A percentile compares a stretch with the other conserved stretches of the same genome.
Evolutionary conservation across 1,284 basidiomycete genomes (phyloP).

Genomic region (Bjerkandera adusta): DNA sequence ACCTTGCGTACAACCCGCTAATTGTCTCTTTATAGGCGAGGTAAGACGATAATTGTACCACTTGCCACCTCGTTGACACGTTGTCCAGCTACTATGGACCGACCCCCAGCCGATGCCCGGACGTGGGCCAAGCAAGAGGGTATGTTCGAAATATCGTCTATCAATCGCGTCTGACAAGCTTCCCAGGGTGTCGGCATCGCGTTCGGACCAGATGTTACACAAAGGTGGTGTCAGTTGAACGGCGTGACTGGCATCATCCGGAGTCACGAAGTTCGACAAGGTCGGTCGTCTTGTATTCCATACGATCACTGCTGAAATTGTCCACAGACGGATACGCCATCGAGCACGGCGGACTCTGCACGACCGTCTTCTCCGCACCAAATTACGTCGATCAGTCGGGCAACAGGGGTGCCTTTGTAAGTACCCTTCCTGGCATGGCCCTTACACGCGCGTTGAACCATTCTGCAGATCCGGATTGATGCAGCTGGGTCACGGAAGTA

Average conservation of each 20-base stretch:
- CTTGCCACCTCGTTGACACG: not conserved
- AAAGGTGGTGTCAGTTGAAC: slow-evolving; percentile 86
- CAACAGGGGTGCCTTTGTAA: slow-evolving; percentile 80
- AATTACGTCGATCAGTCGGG: slow-evolving; percentile 84
- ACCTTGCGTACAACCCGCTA: not conserved
- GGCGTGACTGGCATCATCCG: slow-evolving; percentile 88
- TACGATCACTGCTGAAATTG: slow-evolving; percentile 4
- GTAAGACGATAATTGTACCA: slow-evolving; percentile 31
- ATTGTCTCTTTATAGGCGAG: slow-evolving; percentile 42
- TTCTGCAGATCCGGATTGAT: slow-evolving; percentile 75
- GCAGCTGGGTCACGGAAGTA: slow-evolving; percentile 74
- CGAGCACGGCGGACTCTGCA: slow-evolving; percentile 88
- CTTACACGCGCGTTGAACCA: not conserved
- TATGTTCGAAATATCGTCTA: slow-evolving; percentile 27
- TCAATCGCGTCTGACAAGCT: not conserved
- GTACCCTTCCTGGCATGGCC: slow-evolving; percentile 26
- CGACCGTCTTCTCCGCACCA: slow-evolving; percentile 84
- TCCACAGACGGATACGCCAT: slow-evolving; percentile 78
- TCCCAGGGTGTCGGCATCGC: slow-evolving; percentile 90
- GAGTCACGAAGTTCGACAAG: slow-evolving; percentile 96
- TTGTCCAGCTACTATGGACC: slow-evolving; percentile 78
- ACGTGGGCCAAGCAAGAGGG: slow-evolving; percentile 95
- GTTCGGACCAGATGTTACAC: slow-evolving; percentile 93
- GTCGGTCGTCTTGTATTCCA: slow-evolving; percentile 36
- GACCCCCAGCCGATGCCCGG: slow-evolving; percentile 91